Evolutionary conservation across 2,329 filamentous ascomycete species (phyloP), one percentile per base, ranked within the genome.

Genomic region (Septoria linicola): DNA sequence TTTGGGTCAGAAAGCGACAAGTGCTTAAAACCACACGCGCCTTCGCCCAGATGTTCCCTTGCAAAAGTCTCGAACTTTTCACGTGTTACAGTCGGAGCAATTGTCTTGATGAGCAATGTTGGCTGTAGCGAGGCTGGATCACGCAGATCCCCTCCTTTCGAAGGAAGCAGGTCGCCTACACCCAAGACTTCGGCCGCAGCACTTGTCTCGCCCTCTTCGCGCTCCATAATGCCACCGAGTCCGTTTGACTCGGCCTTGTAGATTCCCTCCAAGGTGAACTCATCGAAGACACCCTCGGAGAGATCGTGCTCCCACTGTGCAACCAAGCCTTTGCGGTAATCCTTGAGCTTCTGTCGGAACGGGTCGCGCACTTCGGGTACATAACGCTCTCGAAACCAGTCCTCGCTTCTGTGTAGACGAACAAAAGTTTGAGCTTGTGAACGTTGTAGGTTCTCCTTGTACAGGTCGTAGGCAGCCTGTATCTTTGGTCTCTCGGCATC

Each of bases 361-460:
- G 80, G 78, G 59, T 91, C 85, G 45, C 88, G 80, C 48, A 92
- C 83, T 60, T 93, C 89, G 1, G 89, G 82, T 23, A 95, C 85
- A 63, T 99, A 99, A 67, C 89, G 85, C 72, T 99, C 93, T 62
- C 86, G 89, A 74, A 99, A 99, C 93, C 93, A 99, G 68, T 99
- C 92, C 69, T 99, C 93, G 36, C 84, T 84, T 68, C 95, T 96
- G 72, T 99, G 93, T 62, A 90, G 87, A 42, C 86, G 82, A 35
- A 99, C 93, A 68, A 99, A 99, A 1, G 81, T 78, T 59, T 90
- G 84, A 0, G 93, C 91, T 50, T 68, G 66, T 25, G 55, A 41
- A 30, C 82, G 73, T 60, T 84, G 82, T 8, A 84, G 72, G 53
- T 83, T 81, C 61, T 80, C 78, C 66, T 85, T 85, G 72, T 85